A percentile compares a stretch with the other conserved stretches of the same genome.
Evolutionary conservation across 768 basidiomycete species (phyloP).

Genomic region (Tephrocybe sp.): DNA sequence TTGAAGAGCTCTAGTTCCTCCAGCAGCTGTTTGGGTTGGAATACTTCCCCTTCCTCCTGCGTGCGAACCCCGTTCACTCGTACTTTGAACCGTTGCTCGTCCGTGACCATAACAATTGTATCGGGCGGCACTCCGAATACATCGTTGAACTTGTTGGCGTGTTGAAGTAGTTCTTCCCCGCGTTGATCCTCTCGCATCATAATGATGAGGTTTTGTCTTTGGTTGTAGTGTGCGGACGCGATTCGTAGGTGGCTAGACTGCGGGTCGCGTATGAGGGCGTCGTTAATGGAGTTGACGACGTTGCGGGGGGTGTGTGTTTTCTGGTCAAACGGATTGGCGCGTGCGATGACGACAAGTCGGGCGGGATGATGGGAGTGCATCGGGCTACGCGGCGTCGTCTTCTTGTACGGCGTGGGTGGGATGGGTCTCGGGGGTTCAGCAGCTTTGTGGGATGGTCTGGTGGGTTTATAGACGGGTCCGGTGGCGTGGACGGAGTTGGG

Average conservation of each 20-base stretch:
- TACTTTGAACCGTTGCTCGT: conserved; percentile 22
- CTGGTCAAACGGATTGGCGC: too few species aligned
- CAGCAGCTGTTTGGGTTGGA: neutral
- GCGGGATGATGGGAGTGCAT: too few species aligned
- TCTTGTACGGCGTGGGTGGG: too few species aligned
- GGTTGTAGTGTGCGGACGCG: conserved; percentile 16
- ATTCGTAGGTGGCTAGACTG: conserved; percentile 17
- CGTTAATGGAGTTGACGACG: too few species aligned
- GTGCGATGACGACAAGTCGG: too few species aligned
- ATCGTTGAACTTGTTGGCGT: conserved; percentile 6
- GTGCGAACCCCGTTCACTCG: conserved; percentile 13
- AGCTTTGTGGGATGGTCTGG: too few species aligned
- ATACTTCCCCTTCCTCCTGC: neutral
- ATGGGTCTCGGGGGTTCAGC: too few species aligned
- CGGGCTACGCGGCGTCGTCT: too few species aligned
- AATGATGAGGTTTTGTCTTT: conserved; percentile 16
- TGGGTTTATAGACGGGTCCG: too few species aligned
- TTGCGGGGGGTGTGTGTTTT: too few species aligned
- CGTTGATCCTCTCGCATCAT: conserved; percentile 17
- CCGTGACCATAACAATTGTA: conserved; percentile 8
- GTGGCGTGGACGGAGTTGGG: too few species aligned
- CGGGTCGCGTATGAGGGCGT: too few species aligned
- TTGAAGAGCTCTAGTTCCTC: neutral
- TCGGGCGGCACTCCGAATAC: conserved; percentile 6
- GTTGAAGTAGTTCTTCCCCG: conserved; percentile 14